Evolutionary conservation across 768 basidiomycete species (phyloP).

Genomic region (Leccinellum albellum): DNA sequence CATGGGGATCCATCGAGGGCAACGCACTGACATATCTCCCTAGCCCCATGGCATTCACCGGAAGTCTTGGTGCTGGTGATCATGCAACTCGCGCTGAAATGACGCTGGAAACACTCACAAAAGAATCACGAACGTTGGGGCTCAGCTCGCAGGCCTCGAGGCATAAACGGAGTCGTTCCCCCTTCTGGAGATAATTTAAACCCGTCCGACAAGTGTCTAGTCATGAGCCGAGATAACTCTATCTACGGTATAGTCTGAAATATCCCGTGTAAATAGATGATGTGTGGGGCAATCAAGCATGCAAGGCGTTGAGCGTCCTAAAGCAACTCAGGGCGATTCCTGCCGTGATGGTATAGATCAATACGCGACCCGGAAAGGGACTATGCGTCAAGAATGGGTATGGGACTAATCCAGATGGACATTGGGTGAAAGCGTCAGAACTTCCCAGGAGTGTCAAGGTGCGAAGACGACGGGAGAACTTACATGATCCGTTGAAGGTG

Average conservation of each 20-base stretch:
- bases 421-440: background rate
- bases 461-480: constrained; percentile 24
- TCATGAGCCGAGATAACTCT: background rate
- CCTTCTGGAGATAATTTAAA: background rate
- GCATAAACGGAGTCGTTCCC: background rate
- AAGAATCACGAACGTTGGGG: background rate
- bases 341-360: constrained; percentile 56
- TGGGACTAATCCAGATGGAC: constrained; percentile 47
- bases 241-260: background rate
- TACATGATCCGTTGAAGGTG: constrained; percentile 56
- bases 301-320: constrained; percentile 55
- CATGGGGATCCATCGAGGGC: background rate
- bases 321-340: constrained; percentile 55
- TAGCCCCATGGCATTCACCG: constrained; percentile 11
- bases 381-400: constrained; percentile 79
- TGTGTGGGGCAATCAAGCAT: constrained; percentile 27
- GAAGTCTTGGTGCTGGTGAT: background rate
- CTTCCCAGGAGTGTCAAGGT: background rate
- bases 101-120: background rate
- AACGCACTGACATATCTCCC: background rate
- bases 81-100: constrained; percentile 9
- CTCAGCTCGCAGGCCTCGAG: background rate
- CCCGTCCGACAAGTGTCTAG: background rate
- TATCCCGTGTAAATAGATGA: background rate
- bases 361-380: constrained; percentile 45